A percentile compares a stretch with the other conserved stretches of the same genome.
Evolutionary conservation across 768 basidiomycete species (phyloP).

Genomic region (Collybiopsis confluens): DNA sequence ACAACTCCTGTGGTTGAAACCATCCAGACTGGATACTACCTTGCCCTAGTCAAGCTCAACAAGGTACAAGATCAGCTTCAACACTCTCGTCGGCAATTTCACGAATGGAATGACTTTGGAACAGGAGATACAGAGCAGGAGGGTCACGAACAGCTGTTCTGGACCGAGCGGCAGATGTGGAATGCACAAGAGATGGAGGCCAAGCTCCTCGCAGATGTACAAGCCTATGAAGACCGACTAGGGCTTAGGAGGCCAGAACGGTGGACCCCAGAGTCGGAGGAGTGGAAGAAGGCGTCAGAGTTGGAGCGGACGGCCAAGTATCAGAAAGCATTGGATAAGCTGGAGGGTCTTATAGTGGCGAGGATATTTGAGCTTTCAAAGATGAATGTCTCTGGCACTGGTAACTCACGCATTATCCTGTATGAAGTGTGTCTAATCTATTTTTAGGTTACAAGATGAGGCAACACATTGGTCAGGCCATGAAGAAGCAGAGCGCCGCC

Average conservation of each 20-base stretch:
- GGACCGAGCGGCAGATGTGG: background rate
- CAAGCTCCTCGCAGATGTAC: background rate
- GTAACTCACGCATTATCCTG: conserved; percentile 15
- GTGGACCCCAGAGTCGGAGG: conserved; percentile 4
- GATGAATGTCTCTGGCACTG: conserved; percentile 15
- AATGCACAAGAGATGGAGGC: background rate
- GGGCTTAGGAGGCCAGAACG: background rate
- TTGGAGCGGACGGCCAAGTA: conserved; percentile 6
- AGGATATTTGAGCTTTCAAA: conserved; percentile 19
- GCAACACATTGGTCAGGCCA: conserved; percentile 21
- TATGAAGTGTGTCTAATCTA: background rate
- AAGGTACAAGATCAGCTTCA: background rate
- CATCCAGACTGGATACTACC: background rate
- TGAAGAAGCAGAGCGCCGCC: conserved; percentile 4
- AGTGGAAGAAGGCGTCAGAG: background rate
- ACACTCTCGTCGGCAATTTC: background rate
- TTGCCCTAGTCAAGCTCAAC: background rate
- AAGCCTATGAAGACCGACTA: background rate
- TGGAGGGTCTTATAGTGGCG: conserved; percentile 14
- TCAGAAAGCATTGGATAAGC: conserved; percentile 11
- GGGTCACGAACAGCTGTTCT: background rate
- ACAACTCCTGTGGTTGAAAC: background rate
- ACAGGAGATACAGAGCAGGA: background rate
- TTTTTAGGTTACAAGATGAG: conserved; percentile 24
- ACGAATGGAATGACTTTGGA: background rate